A percentile compares a stretch with the other conserved stretches of the same genome.
Conservation (phyloP, 2,329 filamentous ascomycete species). For the Lasiodiplodia gonubiensis region DNA sequence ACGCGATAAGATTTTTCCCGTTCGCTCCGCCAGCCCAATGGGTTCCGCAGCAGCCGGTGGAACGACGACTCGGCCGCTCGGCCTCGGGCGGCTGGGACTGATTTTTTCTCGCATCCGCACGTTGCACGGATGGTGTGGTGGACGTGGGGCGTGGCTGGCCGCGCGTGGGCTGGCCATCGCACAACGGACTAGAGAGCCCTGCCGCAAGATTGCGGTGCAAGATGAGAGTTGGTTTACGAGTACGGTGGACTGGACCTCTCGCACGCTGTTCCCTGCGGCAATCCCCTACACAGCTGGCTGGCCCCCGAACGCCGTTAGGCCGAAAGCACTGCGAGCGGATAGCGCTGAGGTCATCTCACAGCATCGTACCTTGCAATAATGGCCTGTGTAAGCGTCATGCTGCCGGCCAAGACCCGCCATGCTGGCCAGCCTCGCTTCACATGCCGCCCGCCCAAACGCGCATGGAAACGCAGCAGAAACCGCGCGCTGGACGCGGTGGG, state of each 20-base stretch:
- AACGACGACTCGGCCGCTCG: conserved; percentile 11
- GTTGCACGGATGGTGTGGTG: conserved; percentile 14
- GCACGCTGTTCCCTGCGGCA: conserved; percentile 19
- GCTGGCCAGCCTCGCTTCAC: background rate
- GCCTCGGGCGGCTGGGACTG: conserved; percentile 2
- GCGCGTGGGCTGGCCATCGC: conserved; percentile 11
- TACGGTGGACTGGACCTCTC: conserved; percentile 8
- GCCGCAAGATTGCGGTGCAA: conserved; percentile 11
- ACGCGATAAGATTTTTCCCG: background rate
- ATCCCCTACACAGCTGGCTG: conserved; percentile 8
- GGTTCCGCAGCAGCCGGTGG: background rate
- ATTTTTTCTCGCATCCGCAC: conserved; percentile 3
- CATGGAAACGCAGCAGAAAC: conserved; percentile 9
- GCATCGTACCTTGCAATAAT: conserved; percentile 6
- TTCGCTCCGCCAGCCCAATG: background rate
- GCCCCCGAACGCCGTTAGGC: background rate
- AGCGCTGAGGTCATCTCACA: conserved; percentile 26
- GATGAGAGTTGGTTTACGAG: conserved; percentile 11
- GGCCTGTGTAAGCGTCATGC: conserved; percentile 25
- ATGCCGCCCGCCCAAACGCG: background rate
- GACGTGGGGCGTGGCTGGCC: conserved; percentile 6
- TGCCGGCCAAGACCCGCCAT: background rate
- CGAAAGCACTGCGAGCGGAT: background rate
- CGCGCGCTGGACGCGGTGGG: background rate
- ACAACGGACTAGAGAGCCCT: background rate